Conservation (phyloP, 192 early-diverging fungal species). For the Coemansia sp. region DNA sequence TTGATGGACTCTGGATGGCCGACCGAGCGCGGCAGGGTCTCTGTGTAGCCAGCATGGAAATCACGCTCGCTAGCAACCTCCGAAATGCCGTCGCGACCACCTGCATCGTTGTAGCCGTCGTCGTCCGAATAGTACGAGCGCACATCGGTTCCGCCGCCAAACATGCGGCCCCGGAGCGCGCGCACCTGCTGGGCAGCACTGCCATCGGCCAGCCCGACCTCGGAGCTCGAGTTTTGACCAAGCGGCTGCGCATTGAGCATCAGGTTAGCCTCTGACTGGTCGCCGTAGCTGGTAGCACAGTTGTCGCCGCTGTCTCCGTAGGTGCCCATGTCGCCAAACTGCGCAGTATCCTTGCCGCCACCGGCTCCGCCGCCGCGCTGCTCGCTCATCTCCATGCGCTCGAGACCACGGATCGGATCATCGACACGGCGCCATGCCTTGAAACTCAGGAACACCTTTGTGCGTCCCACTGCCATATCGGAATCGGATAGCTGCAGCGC, state of each 20-base stretch:
- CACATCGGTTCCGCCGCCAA: constrained; percentile 57
- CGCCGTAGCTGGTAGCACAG: constrained; percentile 44
- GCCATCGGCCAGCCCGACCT: constrained; percentile 28
- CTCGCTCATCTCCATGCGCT: constrained; percentile 61
- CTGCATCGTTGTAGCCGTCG: constrained; percentile 61
- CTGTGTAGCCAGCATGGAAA: constrained; percentile 32
- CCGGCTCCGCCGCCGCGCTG: constrained; percentile 33
- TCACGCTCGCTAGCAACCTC: constrained; percentile 45
- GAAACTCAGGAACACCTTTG: constrained; percentile 76
- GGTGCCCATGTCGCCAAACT: constrained; percentile 42
- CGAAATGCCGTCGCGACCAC: constrained; percentile 37
- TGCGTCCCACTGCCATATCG: constrained; percentile 59
- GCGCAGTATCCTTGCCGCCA: constrained; percentile 12
- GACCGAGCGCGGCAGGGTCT: constrained; percentile 14
- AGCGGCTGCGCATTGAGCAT: constrained; percentile 53
- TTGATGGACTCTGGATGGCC: constrained; percentile 23
- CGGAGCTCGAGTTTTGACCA: constrained; percentile 35
- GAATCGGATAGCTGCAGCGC: constrained; percentile 49
- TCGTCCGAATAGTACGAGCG: constrained; percentile 66
- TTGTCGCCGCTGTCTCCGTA: constrained; percentile 25
- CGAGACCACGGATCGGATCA: constrained; percentile 67
- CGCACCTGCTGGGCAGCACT: constrained; percentile 46
- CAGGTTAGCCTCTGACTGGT: constrained; percentile 51
- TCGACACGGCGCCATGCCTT: constrained; percentile 81
- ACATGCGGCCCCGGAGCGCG: constrained; percentile 52